Percentiles rank a stretch among this genome's conserved stretches.
Conservation (phyloP, 805 yeast genomes). For the Candida manassasensis region DNA sequence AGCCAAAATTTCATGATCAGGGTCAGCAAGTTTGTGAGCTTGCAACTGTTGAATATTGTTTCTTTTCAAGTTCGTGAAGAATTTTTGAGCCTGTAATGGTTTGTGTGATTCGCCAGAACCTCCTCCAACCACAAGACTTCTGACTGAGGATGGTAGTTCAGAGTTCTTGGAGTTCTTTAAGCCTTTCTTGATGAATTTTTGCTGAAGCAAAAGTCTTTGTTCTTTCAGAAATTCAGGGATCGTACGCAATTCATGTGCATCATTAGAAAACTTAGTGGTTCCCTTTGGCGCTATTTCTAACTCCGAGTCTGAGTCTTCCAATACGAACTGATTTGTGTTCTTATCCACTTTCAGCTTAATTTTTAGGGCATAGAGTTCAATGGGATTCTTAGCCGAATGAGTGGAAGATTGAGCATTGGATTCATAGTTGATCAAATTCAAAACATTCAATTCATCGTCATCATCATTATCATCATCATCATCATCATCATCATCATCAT, state of each 20-base stretch:
- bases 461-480: slow-evolving; percentile 7
- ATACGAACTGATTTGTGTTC: slow-evolving; percentile 12
- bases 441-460: slow-evolving; percentile 11
- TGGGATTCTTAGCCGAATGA: slow-evolving; percentile 21
- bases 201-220: slow-evolving; percentile 26
- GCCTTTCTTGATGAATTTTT: slow-evolving; percentile 25
- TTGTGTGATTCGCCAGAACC: slow-evolving; percentile 5
- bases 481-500: neutral
- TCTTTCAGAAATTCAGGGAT: slow-evolving; percentile 32
- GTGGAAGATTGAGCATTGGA: neutral
- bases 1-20: slow-evolving; percentile 25
- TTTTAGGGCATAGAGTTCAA: slow-evolving; percentile 31
- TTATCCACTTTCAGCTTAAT: slow-evolving; percentile 20
- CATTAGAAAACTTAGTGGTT: slow-evolving; percentile 6
- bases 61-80: slow-evolving; percentile 34
- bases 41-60: slow-evolving; percentile 44
- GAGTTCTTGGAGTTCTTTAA: slow-evolving; percentile 8
- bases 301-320: slow-evolving; percentile 29
- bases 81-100: slow-evolving; percentile 13
- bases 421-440: slow-evolving; percentile 7
- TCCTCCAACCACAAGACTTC: slow-evolving; percentile 8
- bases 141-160: slow-evolving; percentile 11
- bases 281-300: slow-evolving; percentile 8
- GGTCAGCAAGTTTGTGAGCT: slow-evolving; percentile 16
- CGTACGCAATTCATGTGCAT: slow-evolving; percentile 10